Evolutionary conservation across 176 grass and related monocot genomes (phyloP).

Genomic region (Avena sativa): DNA sequence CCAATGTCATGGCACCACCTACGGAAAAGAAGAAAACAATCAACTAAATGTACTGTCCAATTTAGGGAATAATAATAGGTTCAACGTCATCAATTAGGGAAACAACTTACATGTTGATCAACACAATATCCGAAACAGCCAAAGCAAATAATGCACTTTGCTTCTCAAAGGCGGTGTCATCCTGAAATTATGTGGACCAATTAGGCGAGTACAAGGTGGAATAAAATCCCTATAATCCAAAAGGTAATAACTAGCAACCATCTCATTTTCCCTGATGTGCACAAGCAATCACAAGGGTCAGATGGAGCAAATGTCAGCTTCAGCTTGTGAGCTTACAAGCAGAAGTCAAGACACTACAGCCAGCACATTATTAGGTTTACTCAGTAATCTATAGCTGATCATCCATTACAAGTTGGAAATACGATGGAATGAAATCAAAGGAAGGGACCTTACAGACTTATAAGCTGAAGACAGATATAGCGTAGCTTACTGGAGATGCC

Average conservation of each 20-base stretch:
- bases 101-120: constrained; percentile 96
- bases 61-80: constrained; percentile 32
- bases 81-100: constrained; percentile 15
- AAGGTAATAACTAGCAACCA: constrained; percentile 29
- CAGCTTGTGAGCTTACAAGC: constrained; percentile 5
- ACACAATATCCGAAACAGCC: constrained; percentile 95
- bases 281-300: neutral
- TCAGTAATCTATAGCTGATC: neutral
- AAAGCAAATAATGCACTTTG: constrained; percentile 99
- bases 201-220: neutral
- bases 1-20: constrained; percentile 99
- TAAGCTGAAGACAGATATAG: constrained; percentile 15
- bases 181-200: constrained; percentile 58
- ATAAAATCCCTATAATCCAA: constrained; percentile 14
- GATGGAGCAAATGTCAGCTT: constrained; percentile 26
- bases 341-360: constrained; percentile 12
- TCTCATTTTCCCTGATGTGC: neutral
- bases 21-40: constrained; percentile 39
- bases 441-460: neutral
- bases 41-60: constrained; percentile 7
- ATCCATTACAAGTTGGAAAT: constrained; percentile 12
- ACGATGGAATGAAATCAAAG: constrained; percentile 17
- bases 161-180: constrained; percentile 99
- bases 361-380: constrained; percentile 4
- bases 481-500: neutral